These are phyloP conservation scores for Picea glauca DNA, from an alignment of 75 land plant genomes.

Conservation along the genomic window DNA sequence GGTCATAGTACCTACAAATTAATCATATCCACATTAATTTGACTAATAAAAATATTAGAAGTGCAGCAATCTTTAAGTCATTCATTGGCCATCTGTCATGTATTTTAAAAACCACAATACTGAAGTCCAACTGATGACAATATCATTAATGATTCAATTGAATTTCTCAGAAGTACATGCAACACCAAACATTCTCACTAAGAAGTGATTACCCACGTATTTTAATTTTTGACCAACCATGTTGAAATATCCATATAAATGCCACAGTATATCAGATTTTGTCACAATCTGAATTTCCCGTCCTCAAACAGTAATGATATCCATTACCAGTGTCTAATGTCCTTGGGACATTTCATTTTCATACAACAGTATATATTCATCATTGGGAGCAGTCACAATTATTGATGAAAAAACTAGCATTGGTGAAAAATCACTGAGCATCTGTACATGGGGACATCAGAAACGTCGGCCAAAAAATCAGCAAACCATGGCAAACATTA, in stretches of 20 bases:
- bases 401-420: too few relatives aligned
- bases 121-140: constrained; percentile 7
- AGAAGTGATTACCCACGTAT: neutral
- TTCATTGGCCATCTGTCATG: neutral
- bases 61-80: neutral
- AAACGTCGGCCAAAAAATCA: too few relatives aligned
- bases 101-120: neutral
- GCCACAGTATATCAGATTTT: too few relatives aligned
- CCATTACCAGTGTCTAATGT: neutral
- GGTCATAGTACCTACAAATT: constrained; percentile 72
- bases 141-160: neutral
- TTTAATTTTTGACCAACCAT: neutral
- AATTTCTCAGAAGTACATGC: neutral
- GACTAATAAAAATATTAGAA: neutral
- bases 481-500: too few relatives aligned
- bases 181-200: neutral
- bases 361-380: neutral
- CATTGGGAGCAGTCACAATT: neutral
- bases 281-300: neutral
- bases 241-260: neutral
- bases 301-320: neutral
- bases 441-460: too few relatives aligned
- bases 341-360: neutral
- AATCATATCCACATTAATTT: neutral
- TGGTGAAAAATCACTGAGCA: too few relatives aligned